Conservation (phyloP, 805 yeast species). For the Kuraishia hungarica region DNA sequence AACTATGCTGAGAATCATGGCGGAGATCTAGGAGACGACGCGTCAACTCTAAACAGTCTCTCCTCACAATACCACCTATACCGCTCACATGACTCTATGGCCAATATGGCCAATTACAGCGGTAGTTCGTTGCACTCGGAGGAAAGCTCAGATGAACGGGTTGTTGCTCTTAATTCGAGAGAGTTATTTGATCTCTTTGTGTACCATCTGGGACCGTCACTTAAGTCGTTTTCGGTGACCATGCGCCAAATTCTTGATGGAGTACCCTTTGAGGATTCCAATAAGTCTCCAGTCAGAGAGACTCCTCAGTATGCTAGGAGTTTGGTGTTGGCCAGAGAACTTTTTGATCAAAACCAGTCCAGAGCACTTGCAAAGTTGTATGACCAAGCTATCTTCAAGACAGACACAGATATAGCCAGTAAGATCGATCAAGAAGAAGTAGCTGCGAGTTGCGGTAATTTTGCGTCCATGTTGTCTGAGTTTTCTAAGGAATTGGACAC, state of each 20-base stretch:
- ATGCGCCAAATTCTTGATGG: slow-evolving; percentile 52
- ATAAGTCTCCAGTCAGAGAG: slow-evolving; percentile 25
- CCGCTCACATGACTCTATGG: background rate
- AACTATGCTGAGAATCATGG: slow-evolving; percentile 16
- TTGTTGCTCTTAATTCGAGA: slow-evolving; percentile 18
- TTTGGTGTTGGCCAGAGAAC: slow-evolving; percentile 39
- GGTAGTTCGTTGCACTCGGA: background rate
- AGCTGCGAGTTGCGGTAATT: slow-evolving; percentile 79
- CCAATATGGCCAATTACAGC: background rate
- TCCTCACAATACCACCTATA: background rate
- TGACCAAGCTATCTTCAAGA: slow-evolving; percentile 40
- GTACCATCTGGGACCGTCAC: slow-evolving; percentile 62
- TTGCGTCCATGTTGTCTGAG: slow-evolving; percentile 55
- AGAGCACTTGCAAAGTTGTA: slow-evolving; percentile 53
- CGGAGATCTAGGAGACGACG: slow-evolving; percentile 2
- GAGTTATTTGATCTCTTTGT: slow-evolving; percentile 62
- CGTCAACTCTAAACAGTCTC: slow-evolving; percentile 14
- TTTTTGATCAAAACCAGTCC: slow-evolving; percentile 49
- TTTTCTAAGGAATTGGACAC: slow-evolving; percentile 48
- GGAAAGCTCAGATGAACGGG: slow-evolving; percentile 14
- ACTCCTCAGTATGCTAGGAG: slow-evolving; percentile 37
- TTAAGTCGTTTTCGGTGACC: slow-evolving; percentile 57
- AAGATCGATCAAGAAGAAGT: slow-evolving; percentile 69
- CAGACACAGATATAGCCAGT: slow-evolving; percentile 25
- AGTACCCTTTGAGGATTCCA: slow-evolving; percentile 41